Percentiles rank a stretch among this genome's conserved stretches.
These are phyloP conservation scores for Spathaspora gorwiae DNA, from an alignment of 805 yeast genomes.

Conservation along the genomic window DNA sequence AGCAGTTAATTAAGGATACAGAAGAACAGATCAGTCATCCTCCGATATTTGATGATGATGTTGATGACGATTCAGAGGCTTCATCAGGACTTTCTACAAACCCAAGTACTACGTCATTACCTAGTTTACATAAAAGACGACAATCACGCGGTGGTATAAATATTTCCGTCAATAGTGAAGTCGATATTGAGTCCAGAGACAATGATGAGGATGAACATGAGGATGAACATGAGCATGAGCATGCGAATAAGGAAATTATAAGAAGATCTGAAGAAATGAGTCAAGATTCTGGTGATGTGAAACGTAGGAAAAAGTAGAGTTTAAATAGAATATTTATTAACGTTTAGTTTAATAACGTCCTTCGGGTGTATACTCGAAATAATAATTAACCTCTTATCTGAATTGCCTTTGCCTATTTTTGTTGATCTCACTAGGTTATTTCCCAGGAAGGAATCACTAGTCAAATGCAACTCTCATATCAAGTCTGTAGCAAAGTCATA, in stretches of 20 bases:
- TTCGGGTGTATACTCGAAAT: no score
- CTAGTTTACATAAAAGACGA: slow-evolving; percentile 15
- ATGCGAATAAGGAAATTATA: no score
- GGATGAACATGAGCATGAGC: neutral
- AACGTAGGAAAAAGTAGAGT: neutral
- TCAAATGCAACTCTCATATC: no score
- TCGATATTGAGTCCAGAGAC: neutral
- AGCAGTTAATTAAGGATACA: slow-evolving; percentile 27
- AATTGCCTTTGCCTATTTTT: no score
- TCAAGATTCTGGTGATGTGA: neutral
- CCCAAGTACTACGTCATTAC: slow-evolving; percentile 5
- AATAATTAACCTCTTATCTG: no score
- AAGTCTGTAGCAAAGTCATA: no score
- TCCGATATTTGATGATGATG: slow-evolving; percentile 36
- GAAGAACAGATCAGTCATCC: slow-evolving; percentile 26
- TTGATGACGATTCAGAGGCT: slow-evolving; percentile 11
- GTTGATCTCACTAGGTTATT: no score
- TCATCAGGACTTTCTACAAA: slow-evolving; percentile 2
- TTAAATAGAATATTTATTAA: no score
- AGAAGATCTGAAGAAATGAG: neutral
- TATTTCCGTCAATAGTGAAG: slow-evolving; percentile 5
- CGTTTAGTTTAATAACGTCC: no score
- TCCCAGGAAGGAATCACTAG: no score
- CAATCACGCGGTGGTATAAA: slow-evolving; percentile 26
- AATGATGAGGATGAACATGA: slow-evolving; percentile 1